Evolutionary conservation across 1,284 basidiomycete genomes (phyloP), one percentile per base, ranked within the genome.

Genomic region (Waitea zeae): DNA sequence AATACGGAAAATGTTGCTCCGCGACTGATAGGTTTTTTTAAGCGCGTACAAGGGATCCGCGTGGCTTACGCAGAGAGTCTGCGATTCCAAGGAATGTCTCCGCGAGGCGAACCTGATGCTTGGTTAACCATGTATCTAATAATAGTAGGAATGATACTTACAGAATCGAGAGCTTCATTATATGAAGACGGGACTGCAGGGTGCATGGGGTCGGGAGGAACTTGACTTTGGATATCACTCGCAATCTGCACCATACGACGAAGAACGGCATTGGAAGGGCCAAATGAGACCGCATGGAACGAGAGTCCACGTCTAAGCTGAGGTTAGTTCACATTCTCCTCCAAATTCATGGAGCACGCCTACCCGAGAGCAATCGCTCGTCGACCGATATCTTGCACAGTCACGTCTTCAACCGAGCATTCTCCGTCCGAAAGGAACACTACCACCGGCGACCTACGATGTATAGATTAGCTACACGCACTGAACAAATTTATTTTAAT

Each of bases 401-500:
- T 47, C 1, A 46, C 15, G 35, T 73, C 65, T 0, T 37, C 38
- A 13, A 66, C 52, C 1, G 31, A 20, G 36, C 62, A 62, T 48
- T 69, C 62, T 0, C 72, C 73, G 38, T 72, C 71, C 0, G 72
- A 75, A 12, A 76, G 53, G 47, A 75, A 75, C 20, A 76, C 60
- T n/a, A 75, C 50, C 13, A 76, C 60, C 0, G 72, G 73, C 0
- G 53, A 47, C 37, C 72, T 74, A n/a, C n/a, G n/a, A n/a, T n/a
- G n/a, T n/a, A n/a, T n/a, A n/a, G n/a, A n/a, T n/a, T n/a, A n/a
- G n/a, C n/a, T n/a, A n/a, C n/a, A n/a, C n/a, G n/a, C n/a, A n/a
- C n/a, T n/a, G n/a, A n/a, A n/a, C n/a, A n/a, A n/a, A n/a, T n/a
- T n/a, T n/a, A n/a, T n/a, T n/a, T 11, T 20, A 30, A 42, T 34